These are phyloP conservation scores for Dryas alaskensis DNA, from an alignment of 306 rosid species.

Conservation along the genomic window DNA sequence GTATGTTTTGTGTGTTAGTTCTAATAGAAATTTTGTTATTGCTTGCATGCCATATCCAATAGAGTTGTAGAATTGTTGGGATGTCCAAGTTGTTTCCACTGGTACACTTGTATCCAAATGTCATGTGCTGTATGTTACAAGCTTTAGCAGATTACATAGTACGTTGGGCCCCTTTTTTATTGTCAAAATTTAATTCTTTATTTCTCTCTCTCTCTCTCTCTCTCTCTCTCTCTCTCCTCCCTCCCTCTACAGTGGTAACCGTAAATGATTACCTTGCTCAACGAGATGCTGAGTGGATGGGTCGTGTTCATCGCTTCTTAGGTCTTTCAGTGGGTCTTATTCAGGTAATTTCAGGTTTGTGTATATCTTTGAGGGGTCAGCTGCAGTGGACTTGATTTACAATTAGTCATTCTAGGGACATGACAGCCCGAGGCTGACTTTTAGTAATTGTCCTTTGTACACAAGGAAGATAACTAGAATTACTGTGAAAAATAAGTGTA, in stretches of 20 bases:
- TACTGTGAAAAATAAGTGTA: background rate
- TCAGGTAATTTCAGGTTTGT: slow-evolving; percentile 53
- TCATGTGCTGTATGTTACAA: background rate
- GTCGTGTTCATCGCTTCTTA: slow-evolving; percentile 88
- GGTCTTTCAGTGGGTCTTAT: slow-evolving; percentile 96
- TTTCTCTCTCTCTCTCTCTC: slow-evolving; percentile 9
- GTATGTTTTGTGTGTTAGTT: slow-evolving; percentile 35
- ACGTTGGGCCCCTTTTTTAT: background rate
- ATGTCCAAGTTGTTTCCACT: background rate
- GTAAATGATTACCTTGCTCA: slow-evolving; percentile 98
- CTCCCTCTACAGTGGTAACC: slow-evolving; percentile 65
- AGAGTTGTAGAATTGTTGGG: background rate
- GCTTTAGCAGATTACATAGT: background rate
- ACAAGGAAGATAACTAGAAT: too few relatives aligned
- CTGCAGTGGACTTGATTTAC: slow-evolving; percentile 20
- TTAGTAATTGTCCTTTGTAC: background rate
- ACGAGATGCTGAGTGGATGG: slow-evolving; percentile 99
- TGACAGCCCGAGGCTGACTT: background rate
- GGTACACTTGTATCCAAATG: background rate
- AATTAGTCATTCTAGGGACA: slow-evolving; percentile 6
- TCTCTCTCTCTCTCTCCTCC: slow-evolving; percentile 7
- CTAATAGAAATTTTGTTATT: slow-evolving; percentile 3
- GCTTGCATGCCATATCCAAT: background rate
- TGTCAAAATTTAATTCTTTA: slow-evolving; percentile 16
- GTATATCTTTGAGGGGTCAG: background rate